A percentile compares a stretch with the other conserved stretches of the same genome.
These are phyloP conservation scores for Cafeteria roenbergensis DNA, from an alignment of 108 stramenopile genomes.

Conservation along the genomic window DNA sequence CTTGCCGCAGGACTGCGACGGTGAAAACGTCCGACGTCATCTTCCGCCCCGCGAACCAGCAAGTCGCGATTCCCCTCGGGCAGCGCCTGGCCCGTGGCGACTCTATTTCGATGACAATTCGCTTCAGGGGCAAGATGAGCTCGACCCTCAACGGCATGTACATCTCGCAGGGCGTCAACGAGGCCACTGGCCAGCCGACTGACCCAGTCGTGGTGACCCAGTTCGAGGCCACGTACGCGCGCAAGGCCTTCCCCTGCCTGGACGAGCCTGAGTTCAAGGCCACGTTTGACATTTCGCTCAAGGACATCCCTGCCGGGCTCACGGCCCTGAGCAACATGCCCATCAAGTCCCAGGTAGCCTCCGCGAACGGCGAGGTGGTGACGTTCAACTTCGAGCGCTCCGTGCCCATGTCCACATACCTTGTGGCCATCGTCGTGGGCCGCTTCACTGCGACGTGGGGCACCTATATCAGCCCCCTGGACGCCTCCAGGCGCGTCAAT, in stretches of 20 bases:
- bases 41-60: constrained; percentile 31
- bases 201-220: constrained; percentile 85
- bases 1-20: constrained; percentile 37
- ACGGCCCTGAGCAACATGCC: constrained; percentile 89
- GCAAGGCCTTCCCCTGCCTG: constrained; percentile 71
- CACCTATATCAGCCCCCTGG: constrained; percentile 41
- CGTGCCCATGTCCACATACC: constrained; percentile 84
- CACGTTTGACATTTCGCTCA: constrained; percentile 61
- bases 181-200: constrained; percentile 52
- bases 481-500: constrained; percentile 56
- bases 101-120: constrained; percentile 34
- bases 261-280: constrained; percentile 92
- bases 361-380: constrained; percentile 18
- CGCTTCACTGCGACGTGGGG: constrained; percentile 54
- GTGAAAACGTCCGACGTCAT: constrained; percentile 62
- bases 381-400: constrained; percentile 54
- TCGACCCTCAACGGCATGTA: constrained; percentile 93
- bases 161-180: constrained; percentile 62
- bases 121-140: constrained; percentile 65
- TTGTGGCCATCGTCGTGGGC: constrained; percentile 74
- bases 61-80: constrained; percentile 31
- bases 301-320: constrained; percentile 52
- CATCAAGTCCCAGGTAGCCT: constrained; percentile 41
- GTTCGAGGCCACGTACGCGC: constrained; percentile 85
- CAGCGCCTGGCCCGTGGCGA: constrained; percentile 8